A percentile compares a stretch with the other conserved stretches of the same genome.
Conservation (phyloP, 495 filamentous ascomycete species). For the Staphylotrichum tortipilum region DNA sequence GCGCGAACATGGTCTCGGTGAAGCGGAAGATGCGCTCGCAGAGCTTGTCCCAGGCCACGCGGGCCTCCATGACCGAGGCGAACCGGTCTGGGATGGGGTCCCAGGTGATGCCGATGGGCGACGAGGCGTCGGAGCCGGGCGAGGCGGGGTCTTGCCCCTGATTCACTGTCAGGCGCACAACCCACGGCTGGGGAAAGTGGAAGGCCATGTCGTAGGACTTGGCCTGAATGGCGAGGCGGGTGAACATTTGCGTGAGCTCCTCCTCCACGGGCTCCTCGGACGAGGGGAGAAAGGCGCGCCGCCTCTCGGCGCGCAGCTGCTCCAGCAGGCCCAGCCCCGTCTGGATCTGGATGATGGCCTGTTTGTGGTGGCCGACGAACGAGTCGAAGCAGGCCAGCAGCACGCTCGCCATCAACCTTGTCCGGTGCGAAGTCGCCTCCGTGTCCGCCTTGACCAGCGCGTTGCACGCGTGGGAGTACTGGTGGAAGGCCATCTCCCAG, state of each 20-base stretch:
- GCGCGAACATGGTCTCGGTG: constrained; percentile 42
- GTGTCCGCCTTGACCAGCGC: constrained; percentile 25
- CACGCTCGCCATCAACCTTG: constrained; percentile 41
- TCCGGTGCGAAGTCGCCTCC: constrained; percentile 31
- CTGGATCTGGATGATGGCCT: constrained; percentile 39
- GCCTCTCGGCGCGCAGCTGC: constrained; percentile 32
- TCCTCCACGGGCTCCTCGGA: constrained; percentile 44
- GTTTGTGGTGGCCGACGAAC: constrained; percentile 43
- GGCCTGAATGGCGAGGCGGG: constrained; percentile 47
- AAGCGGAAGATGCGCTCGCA: constrained; percentile 46
- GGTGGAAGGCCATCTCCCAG: constrained; percentile 37
- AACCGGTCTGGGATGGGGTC: constrained; percentile 41
- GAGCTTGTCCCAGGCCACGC: constrained; percentile 41
- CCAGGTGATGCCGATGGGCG: constrained; percentile 31
- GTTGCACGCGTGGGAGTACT: constrained; percentile 37
- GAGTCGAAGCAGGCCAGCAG: constrained; percentile 44
- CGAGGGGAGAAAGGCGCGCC: constrained; percentile 29
- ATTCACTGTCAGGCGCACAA: constrained; percentile 41
- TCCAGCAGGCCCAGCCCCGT: constrained; percentile 38
- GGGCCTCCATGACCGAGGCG: constrained; percentile 38
- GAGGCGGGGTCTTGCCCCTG: constrained; percentile 28
- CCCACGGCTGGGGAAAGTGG: constrained; percentile 48
- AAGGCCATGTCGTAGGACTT: constrained; percentile 55
- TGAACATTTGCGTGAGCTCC: constrained; percentile 51
- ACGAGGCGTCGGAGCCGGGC: constrained; percentile 34